These are phyloP conservation scores for Carex kokanica DNA, from an alignment of 176 grass and related monocot species.

Conservation along the genomic window DNA sequence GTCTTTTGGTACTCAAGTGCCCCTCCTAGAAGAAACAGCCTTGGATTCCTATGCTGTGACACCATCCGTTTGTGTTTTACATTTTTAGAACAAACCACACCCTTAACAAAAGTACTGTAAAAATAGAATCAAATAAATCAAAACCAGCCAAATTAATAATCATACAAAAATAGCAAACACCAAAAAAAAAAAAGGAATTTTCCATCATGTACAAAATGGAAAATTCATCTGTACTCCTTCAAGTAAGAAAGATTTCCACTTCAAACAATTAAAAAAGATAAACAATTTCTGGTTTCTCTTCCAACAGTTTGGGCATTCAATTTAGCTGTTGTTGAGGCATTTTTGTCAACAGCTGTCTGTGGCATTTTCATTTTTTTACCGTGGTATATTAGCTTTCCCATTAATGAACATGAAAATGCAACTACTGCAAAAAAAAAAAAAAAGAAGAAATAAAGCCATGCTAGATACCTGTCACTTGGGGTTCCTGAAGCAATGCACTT, in stretches of 20 bases:
- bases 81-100: conserved; percentile 98
- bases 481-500: conserved; percentile 86
- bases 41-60: conserved; percentile 82
- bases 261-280: not conserved
- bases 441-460: not conserved
- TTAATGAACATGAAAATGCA: conserved; percentile 9
- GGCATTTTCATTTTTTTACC: not conserved
- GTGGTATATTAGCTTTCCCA: not conserved
- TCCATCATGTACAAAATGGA: conserved; percentile 5
- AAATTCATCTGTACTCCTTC: not conserved
- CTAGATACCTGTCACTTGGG: conserved; percentile 74
- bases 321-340: not conserved
- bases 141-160: conserved; percentile 15
- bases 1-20: conserved; percentile 81
- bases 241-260: not conserved
- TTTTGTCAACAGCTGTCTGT: not conserved
- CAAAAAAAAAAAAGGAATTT: not conserved
- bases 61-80: conserved; percentile 98
- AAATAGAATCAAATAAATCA: conserved; percentile 49
- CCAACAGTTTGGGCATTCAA: not conserved
- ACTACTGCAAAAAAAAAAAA: conserved; percentile 19
- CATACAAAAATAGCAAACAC: conserved; percentile 6
- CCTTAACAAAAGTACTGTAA: conserved; percentile 76
- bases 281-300: not conserved
- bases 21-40: conserved; percentile 91